A percentile compares a stretch with the other conserved stretches of the same genome.
Conservation (phyloP, 805 yeast genomes). For the Lipomyces sp. region DNA sequence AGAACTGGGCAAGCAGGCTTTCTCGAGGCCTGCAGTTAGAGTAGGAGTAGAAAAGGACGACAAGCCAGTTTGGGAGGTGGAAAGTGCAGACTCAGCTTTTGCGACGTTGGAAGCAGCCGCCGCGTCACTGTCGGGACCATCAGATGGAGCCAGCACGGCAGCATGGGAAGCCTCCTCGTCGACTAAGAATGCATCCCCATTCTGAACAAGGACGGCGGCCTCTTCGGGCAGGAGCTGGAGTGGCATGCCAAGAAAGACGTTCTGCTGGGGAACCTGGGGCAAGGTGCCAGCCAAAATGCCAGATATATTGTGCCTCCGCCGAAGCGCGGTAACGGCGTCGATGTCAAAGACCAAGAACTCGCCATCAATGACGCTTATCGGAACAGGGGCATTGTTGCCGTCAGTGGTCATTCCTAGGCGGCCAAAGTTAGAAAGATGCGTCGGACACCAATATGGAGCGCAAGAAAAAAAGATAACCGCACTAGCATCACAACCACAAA, state of each 20-base stretch:
- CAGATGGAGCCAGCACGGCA: not conserved
- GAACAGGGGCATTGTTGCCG: not conserved
- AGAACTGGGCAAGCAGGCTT: not conserved
- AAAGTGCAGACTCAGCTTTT: not conserved
- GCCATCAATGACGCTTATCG: conserved; percentile 24
- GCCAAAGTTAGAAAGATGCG: not conserved
- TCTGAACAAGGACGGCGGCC: conserved; percentile 56
- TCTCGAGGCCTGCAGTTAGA: conserved; percentile 1
- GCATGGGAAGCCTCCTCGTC: conserved; percentile 41
- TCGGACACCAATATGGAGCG: not conserved
- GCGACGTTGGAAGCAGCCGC: not conserved
- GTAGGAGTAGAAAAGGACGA: conserved; percentile 6
- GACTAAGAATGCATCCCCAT: conserved; percentile 39
- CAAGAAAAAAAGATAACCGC: conserved; percentile 1
- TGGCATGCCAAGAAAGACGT: conserved; percentile 81
- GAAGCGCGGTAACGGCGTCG: conserved; percentile 48
- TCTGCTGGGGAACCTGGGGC: conserved; percentile 91
- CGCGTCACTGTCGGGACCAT: not conserved
- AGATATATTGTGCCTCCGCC: conserved; percentile 58
- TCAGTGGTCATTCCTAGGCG: not conserved
- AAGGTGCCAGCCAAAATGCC: conserved; percentile 83
- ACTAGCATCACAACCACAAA: too few relatives aligned
- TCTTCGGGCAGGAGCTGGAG: conserved; percentile 72
- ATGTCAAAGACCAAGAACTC: conserved; percentile 27
- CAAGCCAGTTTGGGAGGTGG: not conserved